Evolutionary conservation across 2,329 filamentous ascomycete genomes (phyloP).

Genomic region (Didymella arachidicola): DNA sequence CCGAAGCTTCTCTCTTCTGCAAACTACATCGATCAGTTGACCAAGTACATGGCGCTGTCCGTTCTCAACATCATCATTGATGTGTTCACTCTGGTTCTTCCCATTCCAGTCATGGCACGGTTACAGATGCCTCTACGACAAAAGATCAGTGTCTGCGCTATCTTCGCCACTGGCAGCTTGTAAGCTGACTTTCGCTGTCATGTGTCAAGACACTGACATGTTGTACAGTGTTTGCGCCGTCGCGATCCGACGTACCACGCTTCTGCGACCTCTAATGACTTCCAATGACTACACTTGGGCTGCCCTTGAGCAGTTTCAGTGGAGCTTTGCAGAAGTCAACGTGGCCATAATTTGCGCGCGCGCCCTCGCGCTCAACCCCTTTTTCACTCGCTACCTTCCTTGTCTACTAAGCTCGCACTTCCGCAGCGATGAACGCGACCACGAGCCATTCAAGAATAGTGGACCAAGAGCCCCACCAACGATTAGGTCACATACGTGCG

Average conservation of each 20-base stretch:
- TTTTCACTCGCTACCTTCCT: conserved; percentile 10
- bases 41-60: conserved; percentile 21
- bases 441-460: not conserved
- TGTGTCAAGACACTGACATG: not conserved
- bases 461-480: not conserved
- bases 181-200: not conserved
- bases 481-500: not conserved
- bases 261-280: conserved; percentile 2
- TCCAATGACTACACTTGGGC: conserved; percentile 15
- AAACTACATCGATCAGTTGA: conserved; percentile 13
- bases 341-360: conserved; percentile 16
- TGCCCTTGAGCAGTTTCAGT: conserved; percentile 24
- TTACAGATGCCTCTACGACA: not conserved
- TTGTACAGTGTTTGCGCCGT: not conserved
- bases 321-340: conserved; percentile 24
- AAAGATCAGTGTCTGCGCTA: not conserved
- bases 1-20: conserved; percentile 1
- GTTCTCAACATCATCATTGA: conserved; percentile 23
- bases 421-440: not conserved
- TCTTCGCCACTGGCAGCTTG: conserved; percentile 6
- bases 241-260: not conserved
- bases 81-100: conserved; percentile 4
- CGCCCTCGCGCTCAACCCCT: conserved; percentile 15
- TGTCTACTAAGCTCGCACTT: not conserved
- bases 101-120: not conserved